A percentile compares a stretch with the other conserved stretches of the same genome.
phyloP scores from a whole-genome alignment of 805 yeast species.

The Yarrowia sp. region DNA sequence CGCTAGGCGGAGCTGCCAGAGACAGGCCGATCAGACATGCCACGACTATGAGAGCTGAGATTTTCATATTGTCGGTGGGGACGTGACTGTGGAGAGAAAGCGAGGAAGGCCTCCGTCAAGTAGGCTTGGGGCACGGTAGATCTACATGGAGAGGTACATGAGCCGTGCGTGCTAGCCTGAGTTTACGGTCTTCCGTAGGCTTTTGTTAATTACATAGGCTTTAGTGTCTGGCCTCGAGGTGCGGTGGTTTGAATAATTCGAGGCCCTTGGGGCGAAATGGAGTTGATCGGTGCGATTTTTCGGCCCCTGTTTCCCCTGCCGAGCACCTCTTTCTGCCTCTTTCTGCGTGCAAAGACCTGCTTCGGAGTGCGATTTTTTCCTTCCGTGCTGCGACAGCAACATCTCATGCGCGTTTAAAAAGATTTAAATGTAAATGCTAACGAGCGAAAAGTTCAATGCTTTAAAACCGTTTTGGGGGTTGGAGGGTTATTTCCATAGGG shows the following conservation, averaged over 20 bases:
- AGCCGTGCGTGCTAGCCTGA: constrained; percentile 1
- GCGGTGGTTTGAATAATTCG: no score
- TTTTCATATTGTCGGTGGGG: background rate
- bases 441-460: background rate
- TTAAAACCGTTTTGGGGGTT: background rate
- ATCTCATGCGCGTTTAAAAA: constrained; percentile 23
- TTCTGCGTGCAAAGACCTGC: no score
- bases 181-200: background rate
- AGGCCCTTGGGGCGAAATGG: no score
- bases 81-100: background rate
- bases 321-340: no score
- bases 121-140: background rate
- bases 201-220: background rate
- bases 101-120: background rate
- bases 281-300: no score
- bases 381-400: background rate
- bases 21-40: background rate
- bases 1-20: constrained; percentile 6
- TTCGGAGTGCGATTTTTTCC: no score
- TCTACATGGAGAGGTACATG: constrained; percentile 1
- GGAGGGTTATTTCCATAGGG: background rate
- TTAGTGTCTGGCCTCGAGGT: background rate
- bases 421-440: background rate
- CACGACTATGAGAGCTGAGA: background rate
- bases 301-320: no score